Evolutionary conservation across 805 yeast species (phyloP).

Genomic region (Komagataella ulmi): DNA sequence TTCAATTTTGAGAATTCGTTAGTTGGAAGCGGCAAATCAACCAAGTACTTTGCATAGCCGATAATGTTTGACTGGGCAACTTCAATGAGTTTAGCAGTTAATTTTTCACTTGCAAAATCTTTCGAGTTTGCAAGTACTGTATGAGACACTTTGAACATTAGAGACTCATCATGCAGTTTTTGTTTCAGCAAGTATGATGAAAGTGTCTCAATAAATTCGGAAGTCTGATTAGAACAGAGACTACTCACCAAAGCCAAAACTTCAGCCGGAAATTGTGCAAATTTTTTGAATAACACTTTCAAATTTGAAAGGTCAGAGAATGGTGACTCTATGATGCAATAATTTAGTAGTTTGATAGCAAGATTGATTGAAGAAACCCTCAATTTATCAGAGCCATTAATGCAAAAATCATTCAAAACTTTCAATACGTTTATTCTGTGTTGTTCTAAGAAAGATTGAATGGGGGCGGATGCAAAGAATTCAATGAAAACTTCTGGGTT

Average conservation of each 20-base stretch:
- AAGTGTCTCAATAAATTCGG: background rate
- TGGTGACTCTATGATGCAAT: background rate
- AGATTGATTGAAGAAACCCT: background rate
- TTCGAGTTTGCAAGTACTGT: background rate
- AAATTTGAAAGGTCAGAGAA: background rate
- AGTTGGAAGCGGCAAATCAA: background rate
- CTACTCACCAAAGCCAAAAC: background rate
- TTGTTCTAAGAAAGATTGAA: background rate
- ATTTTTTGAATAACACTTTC: background rate
- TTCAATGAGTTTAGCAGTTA: background rate
- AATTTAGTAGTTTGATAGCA: background rate
- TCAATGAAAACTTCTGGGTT: background rate
- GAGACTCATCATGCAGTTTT: background rate
- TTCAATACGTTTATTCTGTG: background rate
- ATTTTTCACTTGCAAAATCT: background rate
- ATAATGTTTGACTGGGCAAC: background rate
- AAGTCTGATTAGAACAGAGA: background rate
- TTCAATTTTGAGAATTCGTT: background rate
- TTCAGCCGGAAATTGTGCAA: background rate
- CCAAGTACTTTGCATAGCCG: background rate
- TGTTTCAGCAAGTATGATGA: background rate
- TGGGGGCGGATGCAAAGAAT: background rate
- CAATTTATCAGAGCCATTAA: background rate
- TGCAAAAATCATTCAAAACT: background rate
- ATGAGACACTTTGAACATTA: background rate